Conservation (phyloP, 1,284 basidiomycete species). For the Leccinum colubrinum region DNA sequence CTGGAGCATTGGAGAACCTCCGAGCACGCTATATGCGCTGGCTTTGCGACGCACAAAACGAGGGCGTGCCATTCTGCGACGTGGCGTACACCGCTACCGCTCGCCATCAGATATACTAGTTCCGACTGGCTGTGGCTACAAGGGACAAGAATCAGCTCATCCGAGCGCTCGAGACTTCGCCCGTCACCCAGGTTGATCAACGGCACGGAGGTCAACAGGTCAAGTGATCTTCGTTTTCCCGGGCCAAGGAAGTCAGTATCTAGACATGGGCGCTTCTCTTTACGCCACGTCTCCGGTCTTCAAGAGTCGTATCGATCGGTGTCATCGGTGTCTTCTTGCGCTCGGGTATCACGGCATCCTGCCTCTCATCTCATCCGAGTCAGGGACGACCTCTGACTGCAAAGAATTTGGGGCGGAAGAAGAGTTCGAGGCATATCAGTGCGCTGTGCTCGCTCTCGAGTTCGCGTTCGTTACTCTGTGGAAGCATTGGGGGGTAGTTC, state of each 20-base stretch:
- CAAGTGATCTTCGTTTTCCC: slow-evolving; percentile 62
- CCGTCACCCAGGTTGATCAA: slow-evolving; percentile 31
- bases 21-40: no score
- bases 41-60: no score
- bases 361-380: slow-evolving; percentile 37
- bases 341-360: slow-evolving; percentile 52
- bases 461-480: slow-evolving; percentile 59
- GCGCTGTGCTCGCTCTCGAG: slow-evolving; percentile 58
- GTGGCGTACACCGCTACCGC: slow-evolving; percentile 17
- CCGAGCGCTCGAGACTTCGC: slow-evolving; percentile 39
- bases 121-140: slow-evolving; percentile 50
- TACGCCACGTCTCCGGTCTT: slow-evolving; percentile 50
- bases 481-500: slow-evolving; percentile 63
- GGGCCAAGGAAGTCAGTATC: slow-evolving; percentile 68
- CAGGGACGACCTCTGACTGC: slow-evolving; percentile 7
- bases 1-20: no score
- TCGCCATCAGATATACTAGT: slow-evolving; percentile 50
- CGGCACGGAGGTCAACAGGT: neutral
- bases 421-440: slow-evolving; percentile 49
- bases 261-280: slow-evolving; percentile 59
- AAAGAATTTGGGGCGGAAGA: slow-evolving; percentile 16
- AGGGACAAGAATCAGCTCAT: slow-evolving; percentile 42
- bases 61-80: no score
- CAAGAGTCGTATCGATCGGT: slow-evolving; percentile 50
- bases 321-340: slow-evolving; percentile 47